Evolutionary conservation across 1,284 basidiomycete genomes (phyloP).

Genomic region (Schizophyllum commune): DNA sequence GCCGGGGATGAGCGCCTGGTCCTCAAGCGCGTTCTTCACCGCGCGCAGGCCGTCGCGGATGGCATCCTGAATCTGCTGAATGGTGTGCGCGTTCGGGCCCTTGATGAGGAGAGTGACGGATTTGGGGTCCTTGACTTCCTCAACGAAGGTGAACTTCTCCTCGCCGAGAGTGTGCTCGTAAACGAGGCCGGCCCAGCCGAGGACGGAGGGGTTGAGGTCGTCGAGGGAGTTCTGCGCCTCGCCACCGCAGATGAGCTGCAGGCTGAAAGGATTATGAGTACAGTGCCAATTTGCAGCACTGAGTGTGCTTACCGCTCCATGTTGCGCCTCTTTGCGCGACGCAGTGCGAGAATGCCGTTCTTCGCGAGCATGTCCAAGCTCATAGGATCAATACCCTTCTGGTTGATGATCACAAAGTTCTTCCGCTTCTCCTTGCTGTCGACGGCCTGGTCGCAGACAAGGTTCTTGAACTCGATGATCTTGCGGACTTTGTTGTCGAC

Average conservation of each 20-base stretch:
- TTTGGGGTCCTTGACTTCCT: constrained; percentile 96
- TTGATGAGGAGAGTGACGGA: constrained; percentile 96
- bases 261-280: constrained; percentile 31
- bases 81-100: constrained; percentile 97
- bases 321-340: constrained; percentile 94
- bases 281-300: constrained; percentile 11
- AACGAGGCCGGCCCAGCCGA: constrained; percentile 96
- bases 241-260: constrained; percentile 94
- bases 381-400: constrained; percentile 99
- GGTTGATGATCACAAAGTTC: constrained; percentile 95
- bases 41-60: constrained; percentile 93
- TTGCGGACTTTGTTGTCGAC: constrained; percentile 95
- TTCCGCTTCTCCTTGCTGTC: constrained; percentile 75
- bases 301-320: constrained; percentile 76
- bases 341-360: constrained; percentile 91
- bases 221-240: constrained; percentile 97
- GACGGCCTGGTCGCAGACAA: constrained; percentile 89
- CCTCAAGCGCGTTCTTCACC: constrained; percentile 97
- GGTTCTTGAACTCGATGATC: constrained; percentile 95
- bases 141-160: constrained; percentile 98
- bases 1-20: constrained; percentile 83
- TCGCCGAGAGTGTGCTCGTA: constrained; percentile 99
- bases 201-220: constrained; percentile 84
- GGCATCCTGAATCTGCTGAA: constrained; percentile 94
- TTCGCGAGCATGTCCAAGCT: constrained; percentile 95